These are phyloP conservation scores for Musa beccarii DNA, from an alignment of 176 grass and related monocot genomes.

Conservation along the genomic window DNA sequence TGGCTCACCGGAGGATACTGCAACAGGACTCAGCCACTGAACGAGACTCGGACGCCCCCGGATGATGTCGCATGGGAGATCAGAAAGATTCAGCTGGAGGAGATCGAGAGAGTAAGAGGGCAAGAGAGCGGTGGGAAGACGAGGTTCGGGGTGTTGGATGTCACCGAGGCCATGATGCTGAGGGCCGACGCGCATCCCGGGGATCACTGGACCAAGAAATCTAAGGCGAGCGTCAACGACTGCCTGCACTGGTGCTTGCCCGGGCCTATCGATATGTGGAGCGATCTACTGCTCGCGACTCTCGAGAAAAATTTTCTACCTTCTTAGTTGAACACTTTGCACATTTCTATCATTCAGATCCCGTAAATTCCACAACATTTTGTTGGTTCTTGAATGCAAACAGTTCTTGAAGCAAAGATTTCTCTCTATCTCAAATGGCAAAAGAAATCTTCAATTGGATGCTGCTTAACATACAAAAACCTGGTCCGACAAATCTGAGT, in stretches of 20 bases:
- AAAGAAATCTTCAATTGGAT: neutral
- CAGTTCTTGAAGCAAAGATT: too few species aligned
- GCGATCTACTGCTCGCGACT: constrained; percentile 35
- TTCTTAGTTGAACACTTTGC: neutral
- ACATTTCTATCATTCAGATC: too few species aligned
- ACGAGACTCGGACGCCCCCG: constrained; percentile 16
- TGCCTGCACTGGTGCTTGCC: constrained; percentile 83
- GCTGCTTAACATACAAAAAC: neutral
- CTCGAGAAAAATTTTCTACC: constrained; percentile 4
- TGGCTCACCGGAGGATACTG: constrained; percentile 62
- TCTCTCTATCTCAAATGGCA: neutral
- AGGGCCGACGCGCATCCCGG: constrained; percentile 75
- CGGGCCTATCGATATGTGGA: constrained; percentile 74
- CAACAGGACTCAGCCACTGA: constrained; percentile 39
- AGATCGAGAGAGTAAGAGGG: constrained; percentile 30
- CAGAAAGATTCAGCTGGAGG: constrained; percentile 42
- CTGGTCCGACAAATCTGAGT: neutral
- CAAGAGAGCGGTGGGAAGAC: neutral
- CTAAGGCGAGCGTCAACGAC: constrained; percentile 42
- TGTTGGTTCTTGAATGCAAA: too few species aligned
- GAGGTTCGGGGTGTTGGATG: constrained; percentile 52
- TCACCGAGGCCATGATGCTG: constrained; percentile 87
- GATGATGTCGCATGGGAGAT: constrained; percentile 33
- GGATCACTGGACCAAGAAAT: constrained; percentile 31
- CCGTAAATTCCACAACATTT: too few species aligned